Percentiles rank a stretch among this genome's conserved stretches.
phyloP scores from a whole-genome alignment of 768 basidiomycete genomes.

The Mycena alexandri region DNA sequence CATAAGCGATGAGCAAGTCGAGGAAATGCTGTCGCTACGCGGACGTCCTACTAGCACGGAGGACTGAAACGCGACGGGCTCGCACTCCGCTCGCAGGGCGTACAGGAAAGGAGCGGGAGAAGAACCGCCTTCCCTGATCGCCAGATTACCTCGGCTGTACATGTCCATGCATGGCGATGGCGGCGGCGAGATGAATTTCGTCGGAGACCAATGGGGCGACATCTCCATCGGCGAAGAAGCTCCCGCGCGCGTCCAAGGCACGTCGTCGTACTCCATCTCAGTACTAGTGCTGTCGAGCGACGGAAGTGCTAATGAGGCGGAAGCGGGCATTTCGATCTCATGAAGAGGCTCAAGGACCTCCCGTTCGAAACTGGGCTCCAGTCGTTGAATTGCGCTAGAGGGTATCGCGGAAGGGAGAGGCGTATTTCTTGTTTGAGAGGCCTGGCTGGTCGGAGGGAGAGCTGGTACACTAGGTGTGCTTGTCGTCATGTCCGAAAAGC shows the following conservation, averaged over 20 bases:
- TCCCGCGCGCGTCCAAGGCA: not conserved
- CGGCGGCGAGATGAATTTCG: not conserved
- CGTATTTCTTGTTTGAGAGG: not conserved
- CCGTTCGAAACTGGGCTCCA: not conserved
- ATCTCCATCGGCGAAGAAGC: slow-evolving; percentile 25
- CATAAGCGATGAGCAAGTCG: slow-evolving; percentile 23
- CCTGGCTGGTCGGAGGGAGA: not conserved
- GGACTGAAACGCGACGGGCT: not conserved
- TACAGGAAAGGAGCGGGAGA: not conserved
- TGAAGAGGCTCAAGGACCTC: slow-evolving; percentile 20
- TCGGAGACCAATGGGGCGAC: slow-evolving; percentile 24
- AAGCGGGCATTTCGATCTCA: not conserved
- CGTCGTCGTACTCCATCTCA: slow-evolving; percentile 2
- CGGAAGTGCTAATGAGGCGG: slow-evolving; percentile 12
- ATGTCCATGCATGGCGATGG: not conserved
- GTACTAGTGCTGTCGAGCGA: slow-evolving; percentile 4
- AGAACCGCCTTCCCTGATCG: not conserved
- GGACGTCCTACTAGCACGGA: not conserved
- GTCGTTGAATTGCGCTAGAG: not conserved
- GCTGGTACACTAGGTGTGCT: not conserved
- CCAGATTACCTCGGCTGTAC: not conserved
- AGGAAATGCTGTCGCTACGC: slow-evolving; percentile 16
- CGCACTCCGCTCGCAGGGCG: not conserved
- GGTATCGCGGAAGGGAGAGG: slow-evolving; percentile 6
- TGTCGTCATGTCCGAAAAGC: not conserved